Conservation (phyloP, 1,139 yeast species). For the Kurtzmaniella quercitrusa region DNA sequence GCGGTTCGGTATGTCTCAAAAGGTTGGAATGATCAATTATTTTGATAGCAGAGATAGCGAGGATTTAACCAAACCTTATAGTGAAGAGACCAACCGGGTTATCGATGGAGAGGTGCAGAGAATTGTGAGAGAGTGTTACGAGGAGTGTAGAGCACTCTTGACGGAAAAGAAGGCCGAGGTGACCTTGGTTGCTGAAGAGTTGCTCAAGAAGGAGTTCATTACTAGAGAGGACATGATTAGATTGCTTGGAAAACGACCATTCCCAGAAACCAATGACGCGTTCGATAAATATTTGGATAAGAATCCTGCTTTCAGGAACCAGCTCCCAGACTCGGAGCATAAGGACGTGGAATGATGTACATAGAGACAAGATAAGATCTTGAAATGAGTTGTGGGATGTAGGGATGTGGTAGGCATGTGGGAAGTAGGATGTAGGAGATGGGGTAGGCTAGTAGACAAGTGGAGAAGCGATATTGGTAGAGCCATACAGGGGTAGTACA, state of each 20-base stretch:
- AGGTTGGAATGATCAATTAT: constrained; percentile 79
- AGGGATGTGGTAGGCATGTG: no score
- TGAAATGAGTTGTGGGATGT: not conserved
- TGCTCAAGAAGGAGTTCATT: constrained; percentile 77
- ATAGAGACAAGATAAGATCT: not conserved
- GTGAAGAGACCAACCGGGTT: constrained; percentile 75
- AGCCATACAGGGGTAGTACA: no score
- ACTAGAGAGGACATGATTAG: constrained; percentile 90
- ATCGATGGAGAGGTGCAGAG: constrained; percentile 84
- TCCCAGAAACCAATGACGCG: constrained; percentile 86
- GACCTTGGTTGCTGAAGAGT: constrained; percentile 79
- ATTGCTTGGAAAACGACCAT: constrained; percentile 83
- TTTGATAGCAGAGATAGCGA: constrained; percentile 52
- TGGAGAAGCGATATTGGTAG: no score
- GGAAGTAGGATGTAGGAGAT: not conserved
- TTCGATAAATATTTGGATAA: constrained; percentile 75
- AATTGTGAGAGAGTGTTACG: constrained; percentile 75
- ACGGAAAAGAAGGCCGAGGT: constrained; percentile 71
- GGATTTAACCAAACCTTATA: constrained; percentile 80
- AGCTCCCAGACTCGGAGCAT: constrained; percentile 16
- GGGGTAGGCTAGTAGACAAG: not conserved
- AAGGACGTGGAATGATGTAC: constrained; percentile 9
- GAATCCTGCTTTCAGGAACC: constrained; percentile 35
- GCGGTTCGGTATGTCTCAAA: constrained; percentile 83
- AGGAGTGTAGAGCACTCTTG: constrained; percentile 61